These are phyloP conservation scores for Andrographis paniculata DNA, from an alignment of 305 asterid species.

Conservation along the genomic window DNA sequence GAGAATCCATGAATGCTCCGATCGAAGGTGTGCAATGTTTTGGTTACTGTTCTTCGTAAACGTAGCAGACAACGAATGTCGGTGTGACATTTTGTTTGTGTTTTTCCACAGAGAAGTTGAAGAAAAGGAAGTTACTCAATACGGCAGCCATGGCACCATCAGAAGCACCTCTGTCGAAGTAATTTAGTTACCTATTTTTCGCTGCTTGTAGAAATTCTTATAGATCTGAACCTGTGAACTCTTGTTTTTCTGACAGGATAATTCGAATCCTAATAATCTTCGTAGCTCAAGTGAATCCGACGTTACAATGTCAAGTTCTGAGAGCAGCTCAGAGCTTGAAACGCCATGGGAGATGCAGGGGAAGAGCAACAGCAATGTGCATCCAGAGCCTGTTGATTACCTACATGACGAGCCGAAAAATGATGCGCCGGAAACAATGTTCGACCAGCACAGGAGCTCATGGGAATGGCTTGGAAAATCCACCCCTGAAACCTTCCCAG, in stretches of 20 bases:
- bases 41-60: too few relatives aligned
- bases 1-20: constrained; percentile 51
- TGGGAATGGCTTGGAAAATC: constrained; percentile 76
- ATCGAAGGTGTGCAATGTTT: constrained; percentile 48
- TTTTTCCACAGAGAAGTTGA: constrained; percentile 49
- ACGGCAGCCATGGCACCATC: constrained; percentile 37
- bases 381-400: too few relatives aligned
- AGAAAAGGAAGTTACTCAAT: constrained; percentile 53
- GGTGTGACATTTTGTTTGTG: constrained; percentile 10
- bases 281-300: constrained; percentile 81
- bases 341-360: constrained; percentile 44
- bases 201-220: background rate
- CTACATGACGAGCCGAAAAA: constrained; percentile 26
- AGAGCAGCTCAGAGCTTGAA: constrained; percentile 68
- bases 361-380: constrained; percentile 27
- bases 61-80: background rate
- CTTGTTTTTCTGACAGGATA: background rate
- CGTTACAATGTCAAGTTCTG: constrained; percentile 76
- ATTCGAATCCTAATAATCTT: background rate
- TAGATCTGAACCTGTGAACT: constrained; percentile 2
- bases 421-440: constrained; percentile 21
- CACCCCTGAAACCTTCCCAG: constrained; percentile 41
- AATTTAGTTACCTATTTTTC: constrained; percentile 2
- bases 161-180: constrained; percentile 44
- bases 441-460: constrained; percentile 34